Percentiles rank a stretch among this genome's conserved stretches.
These are phyloP conservation scores for Typha latifolia DNA, from an alignment of 176 grass and related monocot genomes.

Conservation along the genomic window DNA sequence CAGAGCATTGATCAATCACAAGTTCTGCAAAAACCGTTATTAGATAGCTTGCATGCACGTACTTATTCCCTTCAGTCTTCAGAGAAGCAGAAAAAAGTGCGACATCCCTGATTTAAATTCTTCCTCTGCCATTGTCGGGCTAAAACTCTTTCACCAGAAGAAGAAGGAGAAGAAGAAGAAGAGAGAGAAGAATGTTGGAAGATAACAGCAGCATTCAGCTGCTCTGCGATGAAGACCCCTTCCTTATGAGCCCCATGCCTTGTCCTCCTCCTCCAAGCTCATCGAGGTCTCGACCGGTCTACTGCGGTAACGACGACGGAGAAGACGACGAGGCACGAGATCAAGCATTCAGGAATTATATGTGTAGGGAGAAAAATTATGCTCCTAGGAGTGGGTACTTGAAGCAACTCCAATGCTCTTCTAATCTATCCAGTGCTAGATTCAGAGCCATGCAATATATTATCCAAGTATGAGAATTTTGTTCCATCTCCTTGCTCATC, in stretches of 20 bases:
- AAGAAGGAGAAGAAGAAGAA: neutral
- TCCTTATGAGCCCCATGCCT: conserved; percentile 12
- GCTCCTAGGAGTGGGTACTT: conserved; percentile 28
- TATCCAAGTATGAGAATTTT: conserved; percentile 34
- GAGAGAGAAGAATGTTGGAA: neutral
- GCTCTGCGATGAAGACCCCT: conserved; percentile 51
- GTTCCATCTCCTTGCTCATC: neutral
- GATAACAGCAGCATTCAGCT: conserved; percentile 15
- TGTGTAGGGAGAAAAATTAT: conserved; percentile 33
- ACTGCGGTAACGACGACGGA: neutral
- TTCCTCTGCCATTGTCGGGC: no score
- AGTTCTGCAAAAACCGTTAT: no score
- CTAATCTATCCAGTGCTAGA: conserved; percentile 26
- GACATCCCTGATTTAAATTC: no score
- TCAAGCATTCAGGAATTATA: conserved; percentile 12
- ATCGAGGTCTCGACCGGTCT: neutral
- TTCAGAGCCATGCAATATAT: conserved; percentile 46
- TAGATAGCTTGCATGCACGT: no score
- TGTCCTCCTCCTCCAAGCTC: neutral
- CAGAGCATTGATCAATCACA: no score
- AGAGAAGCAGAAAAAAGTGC: no score
- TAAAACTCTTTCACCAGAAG: neutral
- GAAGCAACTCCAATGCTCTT: conserved; percentile 5
- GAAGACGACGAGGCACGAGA: neutral
- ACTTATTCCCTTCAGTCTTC: no score